Conservation (phyloP, 352 stramenopile species). For the Phytophthora ohioensis region DNA sequence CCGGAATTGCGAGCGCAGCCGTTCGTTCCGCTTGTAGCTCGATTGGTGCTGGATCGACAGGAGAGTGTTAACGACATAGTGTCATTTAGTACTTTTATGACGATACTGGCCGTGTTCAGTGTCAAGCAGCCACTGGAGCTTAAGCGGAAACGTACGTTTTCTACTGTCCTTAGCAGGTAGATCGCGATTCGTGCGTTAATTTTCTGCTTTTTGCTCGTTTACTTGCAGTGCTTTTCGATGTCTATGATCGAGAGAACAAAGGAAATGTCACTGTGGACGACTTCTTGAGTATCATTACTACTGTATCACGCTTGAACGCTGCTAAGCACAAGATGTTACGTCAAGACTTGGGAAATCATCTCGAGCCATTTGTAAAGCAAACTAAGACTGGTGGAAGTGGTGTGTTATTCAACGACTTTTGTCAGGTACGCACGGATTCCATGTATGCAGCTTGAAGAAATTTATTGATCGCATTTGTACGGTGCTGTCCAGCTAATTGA, state of each 20-base stretch:
- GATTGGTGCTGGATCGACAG: conserved; percentile 24
- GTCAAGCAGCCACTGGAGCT: conserved; percentile 43
- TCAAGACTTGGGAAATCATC: conserved; percentile 16
- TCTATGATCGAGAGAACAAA: conserved; percentile 50
- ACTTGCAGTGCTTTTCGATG: conserved; percentile 48
- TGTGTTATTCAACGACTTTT: conserved; percentile 24
- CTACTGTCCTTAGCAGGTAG: not conserved
- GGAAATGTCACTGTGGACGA: conserved; percentile 42
- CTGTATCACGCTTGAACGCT: conserved; percentile 16
- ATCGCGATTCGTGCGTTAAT: too few relatives aligned
- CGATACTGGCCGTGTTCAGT: conserved; percentile 46
- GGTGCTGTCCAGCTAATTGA: conserved; percentile 19
- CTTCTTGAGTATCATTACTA: conserved; percentile 36
- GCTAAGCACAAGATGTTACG: not conserved
- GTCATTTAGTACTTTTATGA: conserved; percentile 43
- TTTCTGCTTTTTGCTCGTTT: too few relatives aligned
- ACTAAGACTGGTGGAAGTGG: not conserved
- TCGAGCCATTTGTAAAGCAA: conserved; percentile 23
- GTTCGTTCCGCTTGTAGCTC: conserved; percentile 31
- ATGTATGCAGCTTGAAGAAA: not conserved
- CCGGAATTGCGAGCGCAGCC: conserved; percentile 45
- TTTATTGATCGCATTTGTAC: not conserved
- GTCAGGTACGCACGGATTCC: conserved; percentile 20
- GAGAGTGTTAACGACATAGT: not conserved
- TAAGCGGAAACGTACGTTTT: conserved; percentile 32